phyloP scores from a whole-genome alignment of 2,329 filamentous ascomycete species.

The Aspergillus glaucus region DNA sequence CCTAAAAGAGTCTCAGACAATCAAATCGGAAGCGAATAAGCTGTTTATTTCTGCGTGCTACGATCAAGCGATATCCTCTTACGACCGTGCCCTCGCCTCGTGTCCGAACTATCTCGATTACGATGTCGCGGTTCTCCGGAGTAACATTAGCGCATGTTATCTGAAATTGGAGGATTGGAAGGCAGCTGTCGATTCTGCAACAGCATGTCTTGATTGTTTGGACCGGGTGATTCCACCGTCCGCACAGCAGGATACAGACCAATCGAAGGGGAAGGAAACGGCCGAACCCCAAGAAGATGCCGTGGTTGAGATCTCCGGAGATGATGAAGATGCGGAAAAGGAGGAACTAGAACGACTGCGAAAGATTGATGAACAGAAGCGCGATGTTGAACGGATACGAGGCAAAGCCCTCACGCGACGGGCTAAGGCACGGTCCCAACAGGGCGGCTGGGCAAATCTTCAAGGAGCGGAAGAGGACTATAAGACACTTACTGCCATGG shows the following conservation, averaged over 20 bases:
- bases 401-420: conserved; percentile 77
- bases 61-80: conserved; percentile 71
- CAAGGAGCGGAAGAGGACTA: conserved; percentile 78
- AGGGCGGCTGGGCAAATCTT: conserved; percentile 72
- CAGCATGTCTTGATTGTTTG: conserved; percentile 65
- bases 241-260: conserved; percentile 11
- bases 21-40: conserved; percentile 70
- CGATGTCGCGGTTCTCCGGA: conserved; percentile 77
- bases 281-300: conserved; percentile 13
- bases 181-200: conserved; percentile 68
- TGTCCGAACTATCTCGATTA: conserved; percentile 83
- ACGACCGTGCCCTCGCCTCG: conserved; percentile 70
- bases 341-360: conserved; percentile 39
- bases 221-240: conserved; percentile 52
- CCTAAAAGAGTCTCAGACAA: conserved; percentile 62
- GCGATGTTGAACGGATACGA: conserved; percentile 69
- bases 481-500: conserved; percentile 54
- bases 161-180: conserved; percentile 83
- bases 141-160: conserved; percentile 85
- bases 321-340: conserved; percentile 35
- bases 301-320: conserved; percentile 47
- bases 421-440: conserved; percentile 63
- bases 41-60: conserved; percentile 70
- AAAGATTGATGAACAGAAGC: conserved; percentile 42
- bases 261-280: conserved; percentile 7